Evolutionary conservation across 2,329 filamentous ascomycete species (phyloP), one percentile per base, ranked within the genome.

Genomic region (Colletotrichum musae): DNA sequence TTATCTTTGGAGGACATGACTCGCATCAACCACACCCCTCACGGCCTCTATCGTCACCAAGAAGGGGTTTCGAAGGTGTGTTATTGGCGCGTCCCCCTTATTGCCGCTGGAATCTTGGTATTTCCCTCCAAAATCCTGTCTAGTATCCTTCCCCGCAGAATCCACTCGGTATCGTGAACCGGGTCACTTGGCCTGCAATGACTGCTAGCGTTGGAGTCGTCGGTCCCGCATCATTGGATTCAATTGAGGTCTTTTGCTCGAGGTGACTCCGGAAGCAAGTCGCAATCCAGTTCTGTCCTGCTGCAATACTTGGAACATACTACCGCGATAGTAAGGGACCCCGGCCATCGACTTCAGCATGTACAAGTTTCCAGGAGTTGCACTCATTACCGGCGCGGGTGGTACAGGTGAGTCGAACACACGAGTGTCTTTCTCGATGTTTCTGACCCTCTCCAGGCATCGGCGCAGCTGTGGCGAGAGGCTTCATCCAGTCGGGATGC

Each of bases 401-500:
- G 84, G 83, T 12, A 84, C 82, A 71, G 83, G 83, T 85, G 21
- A 24, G 48, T 45, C 28, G 12, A 21, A 21, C 13, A 15, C 15
- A 9, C 28, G 18, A 43, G 7, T 10, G 57, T n/a, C 18, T 5
- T n/a, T 16, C 13, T 18, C 12, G 10, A 41, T 6, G 9, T 16
- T 45, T n/a, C 48, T 52, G 13, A 61, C 48, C 39, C 12, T 28
- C 4, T 6, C 3, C 12, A 88, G 87, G 88, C 39, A 90, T 89
- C 69, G 88, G 87, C 3, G 84, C 84, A 2, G 86, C 87, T 1
- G 83, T 87, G 2, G 84, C 84, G 10, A 83, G 77, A 65, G 85
- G 81, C 0, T 88, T 90, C 73, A 86, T 81, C 1, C 77, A 75
- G 2, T 82, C 83, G 0, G 87, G 87, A 13, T 88, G 86, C 74